Evolutionary conservation across 768 basidiomycete genomes (phyloP), one percentile per base, ranked within the genome.

Genomic region (Brasilioporus rufonigricans): DNA sequence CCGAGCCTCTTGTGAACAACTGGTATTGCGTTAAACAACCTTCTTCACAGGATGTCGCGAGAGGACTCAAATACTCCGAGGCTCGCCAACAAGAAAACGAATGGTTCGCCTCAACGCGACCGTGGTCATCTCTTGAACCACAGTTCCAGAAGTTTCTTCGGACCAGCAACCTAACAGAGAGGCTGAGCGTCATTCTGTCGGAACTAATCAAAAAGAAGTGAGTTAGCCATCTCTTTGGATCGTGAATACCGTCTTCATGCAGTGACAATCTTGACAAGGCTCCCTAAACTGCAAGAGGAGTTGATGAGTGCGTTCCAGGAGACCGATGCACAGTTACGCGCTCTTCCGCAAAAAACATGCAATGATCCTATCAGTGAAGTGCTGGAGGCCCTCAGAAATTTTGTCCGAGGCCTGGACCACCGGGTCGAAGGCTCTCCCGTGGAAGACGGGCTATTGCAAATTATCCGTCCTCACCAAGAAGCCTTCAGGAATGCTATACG

Each of bases 231-330:
- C 27, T 5, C 27, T 9, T 10, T 7, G 10, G 16, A 12, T 16
- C 18, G 24, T 14, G 1, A 9, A 8, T 14, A 29, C 9, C 9
- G 27, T 29, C 27, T 29, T 29, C 27, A 29, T 29, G 4, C 9
- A 9, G 5, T 29, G 27, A 29, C 27, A 29, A 29, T 5, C 5
- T 26, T 59, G 12, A 52, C 11, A 50, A 90, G 89, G 39, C 74
- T 90, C 0, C 87, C 88, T 0, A 70, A 79, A 52, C 82, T 89
- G 9, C 79, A 82, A 46, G 73, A 80, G 0, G 86, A 89, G 55
- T 67, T 89, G 29, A 74, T 78, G 21, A 70, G 65, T 0, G 68
- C 77, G 0, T 76, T 87, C 1, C 56, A 64, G 0, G 69, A 62
- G 10, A 77, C 81, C 0, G 72, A 77, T 2, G 51, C 62, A 0